phyloP scores from a whole-genome alignment of 2,329 filamentous ascomycete species.

The Penicillium sp. region DNA sequence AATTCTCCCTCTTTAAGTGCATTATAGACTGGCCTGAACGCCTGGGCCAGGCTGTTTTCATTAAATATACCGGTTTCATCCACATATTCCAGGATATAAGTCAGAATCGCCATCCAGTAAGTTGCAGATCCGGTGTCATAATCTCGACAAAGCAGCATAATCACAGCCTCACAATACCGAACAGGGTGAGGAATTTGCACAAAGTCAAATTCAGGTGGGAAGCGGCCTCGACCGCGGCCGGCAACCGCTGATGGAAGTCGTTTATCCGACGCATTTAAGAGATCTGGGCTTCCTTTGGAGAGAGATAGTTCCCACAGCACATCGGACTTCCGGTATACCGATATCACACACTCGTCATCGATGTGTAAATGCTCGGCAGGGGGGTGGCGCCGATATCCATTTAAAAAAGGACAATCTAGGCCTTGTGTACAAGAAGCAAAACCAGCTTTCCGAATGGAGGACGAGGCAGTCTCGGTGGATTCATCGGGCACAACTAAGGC shows the following conservation, averaged over 20 bases:
- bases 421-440: constrained; percentile 17
- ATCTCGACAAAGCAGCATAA: constrained; percentile 22
- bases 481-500: constrained; percentile 20
- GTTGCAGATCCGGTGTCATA: constrained; percentile 4
- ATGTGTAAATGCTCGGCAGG: constrained; percentile 19
- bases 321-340: constrained; percentile 20
- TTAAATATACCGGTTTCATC: constrained; percentile 19
- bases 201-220: constrained; percentile 3
- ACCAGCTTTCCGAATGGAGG: constrained; percentile 10
- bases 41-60: constrained; percentile 14
- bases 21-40: constrained; percentile 16
- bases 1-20: constrained; percentile 16
- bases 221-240: constrained; percentile 14
- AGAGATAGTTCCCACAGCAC: constrained; percentile 16
- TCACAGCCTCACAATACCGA: constrained; percentile 21
- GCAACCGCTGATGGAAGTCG: constrained; percentile 11
- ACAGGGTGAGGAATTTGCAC: constrained; percentile 17
- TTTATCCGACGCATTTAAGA: constrained; percentile 20
- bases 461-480: constrained; percentile 7
- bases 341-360: constrained; percentile 15
- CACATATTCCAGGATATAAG: constrained; percentile 23
- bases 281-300: neutral
- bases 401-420: constrained; percentile 9
- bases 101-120: constrained; percentile 23
- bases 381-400: neutral